Evolutionary conservation across 805 yeast species (phyloP), one percentile per base, ranked within the genome.

Genomic region (Tetrapisispora nanseiensis): DNA sequence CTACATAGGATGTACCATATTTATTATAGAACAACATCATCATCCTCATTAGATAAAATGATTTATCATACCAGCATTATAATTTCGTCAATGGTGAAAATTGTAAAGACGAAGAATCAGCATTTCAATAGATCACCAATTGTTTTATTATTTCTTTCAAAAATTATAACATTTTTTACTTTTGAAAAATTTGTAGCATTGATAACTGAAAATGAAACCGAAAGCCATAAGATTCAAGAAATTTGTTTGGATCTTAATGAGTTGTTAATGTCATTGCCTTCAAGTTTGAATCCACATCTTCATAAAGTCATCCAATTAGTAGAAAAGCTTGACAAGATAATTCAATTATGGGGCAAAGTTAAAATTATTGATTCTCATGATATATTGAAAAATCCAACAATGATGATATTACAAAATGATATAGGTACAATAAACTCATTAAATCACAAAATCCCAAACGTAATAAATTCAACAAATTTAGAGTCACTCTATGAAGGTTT

Each of bases 361-460:
- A 42, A 50, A 41, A 44, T 54, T 7, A 40, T 51, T 0, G 61
- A 54, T 16, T 34, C 52, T 3, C 44, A 33, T n/a, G 29, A 45
- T 13, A 32, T 42, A 7, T 42, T 51, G 3, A 45, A 38, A 21
- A 63, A 60, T 43, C 65, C 65, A 1, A 55, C 56, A 3, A 42
- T 56, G 34, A 46, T 38, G 23, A 52, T 60, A 5, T 18, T 60
- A 24, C 53, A 52, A 37, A 48, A 54, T 41, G 65, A 60, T 43
- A 48, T 60, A 6, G 41, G 43, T 37, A 33, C 32, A 22, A 19
- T 53, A 2, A 37, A 44, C 13, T 33, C 35, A 28, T 33, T 26
- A n/a, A 43, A 40, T 30, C 31, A 42, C 10, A 46, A 45, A 26
- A 21, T 41, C 3, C 47, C 50, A 9, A 19, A 42, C 6, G 3